Evolutionary conservation across 225 moss, liverwort and hornwort genomes (phyloP).

Genomic region (Marchantia polymorpha): DNA sequence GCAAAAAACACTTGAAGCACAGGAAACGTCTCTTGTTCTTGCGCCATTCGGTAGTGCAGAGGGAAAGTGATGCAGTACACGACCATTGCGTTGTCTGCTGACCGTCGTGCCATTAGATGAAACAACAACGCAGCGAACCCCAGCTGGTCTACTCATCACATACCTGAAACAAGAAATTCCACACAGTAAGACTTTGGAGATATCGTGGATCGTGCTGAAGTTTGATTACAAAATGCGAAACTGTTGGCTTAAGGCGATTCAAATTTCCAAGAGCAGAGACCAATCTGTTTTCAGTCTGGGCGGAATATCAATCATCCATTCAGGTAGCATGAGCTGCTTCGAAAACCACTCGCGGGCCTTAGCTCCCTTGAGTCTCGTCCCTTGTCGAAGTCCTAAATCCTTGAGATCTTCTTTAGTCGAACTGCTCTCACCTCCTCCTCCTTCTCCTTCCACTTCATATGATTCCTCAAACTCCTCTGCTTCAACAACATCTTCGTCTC

Average conservation of each 20-base stretch:
- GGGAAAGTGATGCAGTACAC: conserved; percentile 82
- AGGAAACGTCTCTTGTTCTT: conserved; percentile 80
- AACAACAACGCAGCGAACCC: conserved; percentile 89
- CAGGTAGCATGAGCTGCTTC: conserved; percentile 92
- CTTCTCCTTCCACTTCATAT: conserved; percentile 44
- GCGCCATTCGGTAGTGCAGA: conserved; percentile 98
- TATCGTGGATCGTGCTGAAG: neutral
- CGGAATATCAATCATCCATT: conserved; percentile 99
- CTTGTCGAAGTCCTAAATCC: conserved; percentile 63
- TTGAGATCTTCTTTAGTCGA: conserved; percentile 41
- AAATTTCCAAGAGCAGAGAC: conserved; percentile 30
- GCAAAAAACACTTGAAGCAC: conserved; percentile 88
- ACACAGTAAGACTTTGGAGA: neutral
- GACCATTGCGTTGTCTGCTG: conserved; percentile 90
- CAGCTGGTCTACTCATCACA: conserved; percentile 89
- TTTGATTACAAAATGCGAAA: neutral
- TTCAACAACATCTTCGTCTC: conserved; percentile 41
- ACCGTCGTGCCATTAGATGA: conserved; percentile 85
- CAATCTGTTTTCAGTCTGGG: conserved; percentile 74
- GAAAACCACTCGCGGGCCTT: conserved; percentile 83
- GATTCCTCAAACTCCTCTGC: conserved; percentile 3
- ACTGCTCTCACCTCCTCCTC: conserved; percentile 47
- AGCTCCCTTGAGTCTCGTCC: conserved; percentile 72
- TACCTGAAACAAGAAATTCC: conserved; percentile 56
- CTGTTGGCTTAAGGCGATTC: neutral